Evolutionary conservation across 768 basidiomycete genomes (phyloP).

Genomic region (Lactifluus subvellereus): DNA sequence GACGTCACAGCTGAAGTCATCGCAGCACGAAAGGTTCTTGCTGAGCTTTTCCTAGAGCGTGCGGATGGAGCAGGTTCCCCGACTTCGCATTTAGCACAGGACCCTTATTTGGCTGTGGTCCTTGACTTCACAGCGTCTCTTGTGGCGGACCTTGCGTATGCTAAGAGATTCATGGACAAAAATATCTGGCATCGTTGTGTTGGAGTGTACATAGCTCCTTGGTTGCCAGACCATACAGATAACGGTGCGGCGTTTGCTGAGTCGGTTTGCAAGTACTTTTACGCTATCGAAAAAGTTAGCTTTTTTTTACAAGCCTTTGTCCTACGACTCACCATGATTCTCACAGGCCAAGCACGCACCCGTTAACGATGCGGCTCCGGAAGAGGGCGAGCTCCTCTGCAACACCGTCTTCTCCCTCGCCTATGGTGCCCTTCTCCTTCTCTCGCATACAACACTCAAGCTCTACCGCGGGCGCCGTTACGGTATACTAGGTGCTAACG

Average conservation of each 20-base stretch:
- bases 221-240: constrained; percentile 46
- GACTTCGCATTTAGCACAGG: constrained; percentile 46
- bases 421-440: constrained; percentile 87
- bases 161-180: constrained; percentile 48
- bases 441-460: constrained; percentile 89
- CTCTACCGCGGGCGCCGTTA: constrained; percentile 89
- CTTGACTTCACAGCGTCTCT: constrained; percentile 70
- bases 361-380: constrained; percentile 39
- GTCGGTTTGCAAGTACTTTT: constrained; percentile 64
- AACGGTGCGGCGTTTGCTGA: constrained; percentile 50
- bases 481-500: constrained; percentile 94
- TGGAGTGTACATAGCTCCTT: constrained; percentile 64
- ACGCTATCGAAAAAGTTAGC: constrained; percentile 61
- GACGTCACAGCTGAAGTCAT: constrained; percentile 61
- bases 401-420: constrained; percentile 94
- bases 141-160: constrained; percentile 69
- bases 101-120: constrained; percentile 49
- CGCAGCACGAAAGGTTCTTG: constrained; percentile 49
- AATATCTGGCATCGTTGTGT: constrained; percentile 65
- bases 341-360: constrained; percentile 53
- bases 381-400: constrained; percentile 83
- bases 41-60: constrained; percentile 52
- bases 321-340: constrained; percentile 1
- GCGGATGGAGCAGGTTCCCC: constrained; percentile 38
- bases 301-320: constrained; percentile 5